Evolutionary conservation across 768 basidiomycete species (phyloP).

Genomic region (Tricholoma sp.): DNA sequence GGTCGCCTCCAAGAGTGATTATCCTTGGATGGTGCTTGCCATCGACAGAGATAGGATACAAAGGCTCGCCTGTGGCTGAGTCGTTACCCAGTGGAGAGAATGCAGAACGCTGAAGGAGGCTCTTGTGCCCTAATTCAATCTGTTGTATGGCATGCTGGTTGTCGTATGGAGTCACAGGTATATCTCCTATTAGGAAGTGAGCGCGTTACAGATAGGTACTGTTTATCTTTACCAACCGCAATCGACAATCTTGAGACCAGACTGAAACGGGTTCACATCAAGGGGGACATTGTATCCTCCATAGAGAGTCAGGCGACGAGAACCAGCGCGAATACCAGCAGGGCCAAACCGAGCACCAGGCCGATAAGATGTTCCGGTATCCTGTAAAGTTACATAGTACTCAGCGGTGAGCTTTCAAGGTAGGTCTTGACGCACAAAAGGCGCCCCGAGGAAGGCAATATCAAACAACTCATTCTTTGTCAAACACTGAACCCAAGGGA

Average conservation of each 20-base stretch:
- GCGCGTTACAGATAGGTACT: conserved; percentile 17
- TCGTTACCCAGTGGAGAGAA: conserved; percentile 63
- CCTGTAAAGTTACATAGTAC: conserved; percentile 27
- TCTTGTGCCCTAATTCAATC: conserved; percentile 69
- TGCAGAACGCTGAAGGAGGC: conserved; percentile 58
- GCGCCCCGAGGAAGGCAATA: conserved; percentile 79
- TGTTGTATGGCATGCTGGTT: conserved; percentile 69
- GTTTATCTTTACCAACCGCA: conserved; percentile 78
- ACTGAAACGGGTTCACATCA: conserved; percentile 63
- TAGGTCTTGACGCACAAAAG: conserved; percentile 47
- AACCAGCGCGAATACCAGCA: conserved; percentile 75
- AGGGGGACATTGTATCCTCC: conserved; percentile 80
- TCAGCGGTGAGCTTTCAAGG: not conserved
- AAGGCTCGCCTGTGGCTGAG: conserved; percentile 48
- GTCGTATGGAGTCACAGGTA: conserved; percentile 53
- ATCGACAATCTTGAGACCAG: conserved; percentile 66
- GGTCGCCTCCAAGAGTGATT: conserved; percentile 84
- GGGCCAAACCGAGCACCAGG: conserved; percentile 86
- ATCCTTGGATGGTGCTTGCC: conserved; percentile 75
- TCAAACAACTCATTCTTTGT: conserved; percentile 60
- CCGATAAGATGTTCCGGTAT: conserved; percentile 72
- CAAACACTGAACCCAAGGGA: conserved; percentile 82
- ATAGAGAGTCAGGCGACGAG: conserved; percentile 67
- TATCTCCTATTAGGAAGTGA: not conserved
- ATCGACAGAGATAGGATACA: conserved; percentile 58